Evolutionary conservation across 495 filamentous ascomycete species (phyloP).

Genomic region (Tetracladium setigerum): DNA sequence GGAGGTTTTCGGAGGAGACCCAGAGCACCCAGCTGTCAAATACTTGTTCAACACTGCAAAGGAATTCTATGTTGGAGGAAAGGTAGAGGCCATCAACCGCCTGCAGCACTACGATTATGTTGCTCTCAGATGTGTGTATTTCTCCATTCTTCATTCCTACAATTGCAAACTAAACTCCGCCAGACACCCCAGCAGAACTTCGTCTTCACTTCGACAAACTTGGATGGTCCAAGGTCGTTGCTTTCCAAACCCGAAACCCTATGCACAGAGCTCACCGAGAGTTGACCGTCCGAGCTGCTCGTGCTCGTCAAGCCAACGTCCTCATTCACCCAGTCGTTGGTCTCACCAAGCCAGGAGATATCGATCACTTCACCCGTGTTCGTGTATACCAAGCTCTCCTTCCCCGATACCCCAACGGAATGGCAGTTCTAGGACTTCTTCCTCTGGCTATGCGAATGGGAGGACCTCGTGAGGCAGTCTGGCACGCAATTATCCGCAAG

Average conservation of each 20-base stretch:
- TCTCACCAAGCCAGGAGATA: conserved; percentile 96
- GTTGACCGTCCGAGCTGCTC: conserved; percentile 92
- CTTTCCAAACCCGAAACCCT: conserved; percentile 97
- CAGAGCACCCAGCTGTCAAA: conserved; percentile 84
- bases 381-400: conserved; percentile 96
- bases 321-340: conserved; percentile 98
- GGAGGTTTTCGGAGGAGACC: conserved; percentile 86
- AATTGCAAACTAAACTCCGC: background rate
- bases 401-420: conserved; percentile 96
- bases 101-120: conserved; percentile 99
- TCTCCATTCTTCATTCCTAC: background rate
- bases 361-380: conserved; percentile 99
- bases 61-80: conserved; percentile 92
- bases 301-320: conserved; percentile 91
- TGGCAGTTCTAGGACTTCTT: conserved; percentile 94
- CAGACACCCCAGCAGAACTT: conserved; percentile 90
- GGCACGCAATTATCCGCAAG: conserved; percentile 99
- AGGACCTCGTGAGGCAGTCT: conserved; percentile 95
- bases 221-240: conserved; percentile 92
- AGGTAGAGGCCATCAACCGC: conserved; percentile 87
- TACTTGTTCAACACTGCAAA: conserved; percentile 73
- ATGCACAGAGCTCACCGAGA: conserved; percentile 99
- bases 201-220: conserved; percentile 98
- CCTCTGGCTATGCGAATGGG: conserved; percentile 99
- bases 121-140: conserved; percentile 74